phyloP scores from a whole-genome alignment of 2,329 filamentous ascomycete species.

The Meredithiella fracta region DNA sequence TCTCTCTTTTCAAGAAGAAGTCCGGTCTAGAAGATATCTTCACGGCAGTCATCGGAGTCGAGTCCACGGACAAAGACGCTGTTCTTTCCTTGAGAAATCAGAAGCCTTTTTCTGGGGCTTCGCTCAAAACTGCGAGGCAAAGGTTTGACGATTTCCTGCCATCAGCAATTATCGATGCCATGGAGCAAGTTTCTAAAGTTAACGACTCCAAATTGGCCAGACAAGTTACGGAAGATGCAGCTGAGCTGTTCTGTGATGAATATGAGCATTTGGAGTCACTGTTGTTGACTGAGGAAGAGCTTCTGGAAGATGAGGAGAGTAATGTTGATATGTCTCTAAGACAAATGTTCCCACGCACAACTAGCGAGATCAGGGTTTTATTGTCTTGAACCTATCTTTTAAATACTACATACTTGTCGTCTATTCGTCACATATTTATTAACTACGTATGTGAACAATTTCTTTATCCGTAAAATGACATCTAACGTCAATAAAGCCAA shows the following conservation, averaged over 20 bases:
- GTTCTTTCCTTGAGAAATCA: constrained; percentile 29
- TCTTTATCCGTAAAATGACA: too few relatives aligned
- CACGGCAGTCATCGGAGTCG: constrained; percentile 4
- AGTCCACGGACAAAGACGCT: constrained; percentile 30
- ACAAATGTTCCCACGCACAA: constrained; percentile 40
- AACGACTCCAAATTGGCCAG: constrained; percentile 57
- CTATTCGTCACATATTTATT: neutral
- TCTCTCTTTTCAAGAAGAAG: constrained; percentile 52
- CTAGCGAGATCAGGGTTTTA: constrained; percentile 42
- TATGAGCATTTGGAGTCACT: constrained; percentile 49
- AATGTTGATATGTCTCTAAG: constrained; percentile 23
- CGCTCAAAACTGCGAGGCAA: constrained; percentile 53
- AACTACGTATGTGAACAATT: too few relatives aligned
- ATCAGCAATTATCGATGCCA: constrained; percentile 81
- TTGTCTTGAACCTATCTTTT: constrained; percentile 27
- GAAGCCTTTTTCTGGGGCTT: constrained; percentile 39
- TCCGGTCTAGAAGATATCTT: constrained; percentile 58
- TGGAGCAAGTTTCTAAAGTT: constrained; percentile 60
- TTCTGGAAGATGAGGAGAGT: constrained; percentile 15
- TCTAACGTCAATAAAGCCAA: too few relatives aligned
- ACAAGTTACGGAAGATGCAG: constrained; percentile 65
- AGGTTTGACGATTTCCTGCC: constrained; percentile 79
- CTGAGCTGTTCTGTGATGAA: constrained; percentile 66
- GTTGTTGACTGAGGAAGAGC: constrained; percentile 28
- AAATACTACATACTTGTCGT: neutral